Percentiles rank a stretch among this genome's conserved stretches.
Evolutionary conservation across 306 rosid genomes (phyloP).

Genomic region (Amphicarpaea edgeworthii): DNA sequence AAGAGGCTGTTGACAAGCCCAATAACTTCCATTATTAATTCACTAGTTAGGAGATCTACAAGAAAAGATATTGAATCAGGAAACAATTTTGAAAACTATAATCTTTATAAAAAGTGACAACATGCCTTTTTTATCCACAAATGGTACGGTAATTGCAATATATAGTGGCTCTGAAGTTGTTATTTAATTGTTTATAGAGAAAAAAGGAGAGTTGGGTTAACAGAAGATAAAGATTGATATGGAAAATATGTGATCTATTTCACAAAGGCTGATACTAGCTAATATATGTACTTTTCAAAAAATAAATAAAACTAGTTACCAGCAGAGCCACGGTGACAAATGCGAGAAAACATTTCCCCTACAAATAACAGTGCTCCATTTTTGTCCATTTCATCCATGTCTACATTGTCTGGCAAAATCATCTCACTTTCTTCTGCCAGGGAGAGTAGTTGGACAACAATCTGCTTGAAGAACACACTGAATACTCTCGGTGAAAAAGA

Average conservation of each 20-base stretch:
- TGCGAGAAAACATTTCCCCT: constrained; percentile 87
- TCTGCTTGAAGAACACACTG: constrained; percentile 84
- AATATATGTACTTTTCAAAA: background rate
- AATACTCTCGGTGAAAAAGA: constrained; percentile 66
- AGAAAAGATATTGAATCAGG: constrained; percentile 45
- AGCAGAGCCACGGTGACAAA: constrained; percentile 92
- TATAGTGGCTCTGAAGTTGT: background rate
- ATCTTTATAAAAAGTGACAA: background rate
- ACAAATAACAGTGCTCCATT: constrained; percentile 69
- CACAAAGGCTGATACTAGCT: constrained; percentile 33
- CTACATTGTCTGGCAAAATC: constrained; percentile 41
- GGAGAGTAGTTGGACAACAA: constrained; percentile 77
- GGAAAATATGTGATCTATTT: constrained; percentile 36
- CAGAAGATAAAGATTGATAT: background rate
- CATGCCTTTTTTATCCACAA: constrained; percentile 6
- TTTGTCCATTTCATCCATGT: constrained; percentile 38
- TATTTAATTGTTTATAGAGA: no score
- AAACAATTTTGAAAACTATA: constrained; percentile 35
- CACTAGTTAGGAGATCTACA: constrained; percentile 76
- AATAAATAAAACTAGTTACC: constrained; percentile 56
- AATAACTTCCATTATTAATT: constrained; percentile 62
- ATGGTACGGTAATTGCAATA: constrained; percentile 21
- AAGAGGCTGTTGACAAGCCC: constrained; percentile 61
- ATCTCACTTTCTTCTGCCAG: constrained; percentile 63
- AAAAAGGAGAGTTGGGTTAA: no score